phyloP scores from a whole-genome alignment of 768 basidiomycete genomes.

The Psilocybe cubensis region DNA sequence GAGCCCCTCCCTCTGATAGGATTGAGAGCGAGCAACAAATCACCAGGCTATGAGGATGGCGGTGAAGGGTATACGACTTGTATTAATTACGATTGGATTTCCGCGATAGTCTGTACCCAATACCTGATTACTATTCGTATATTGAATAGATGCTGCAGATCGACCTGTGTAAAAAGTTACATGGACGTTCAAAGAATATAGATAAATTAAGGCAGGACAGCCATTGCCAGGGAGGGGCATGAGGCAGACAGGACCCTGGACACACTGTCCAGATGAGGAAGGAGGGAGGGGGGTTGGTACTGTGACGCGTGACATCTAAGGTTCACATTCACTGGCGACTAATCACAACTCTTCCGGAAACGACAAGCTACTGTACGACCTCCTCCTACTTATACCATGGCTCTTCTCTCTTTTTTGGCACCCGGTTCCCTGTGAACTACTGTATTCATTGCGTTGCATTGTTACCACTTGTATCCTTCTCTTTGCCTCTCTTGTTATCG shows the following conservation, averaged over 20 bases:
- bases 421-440: background rate
- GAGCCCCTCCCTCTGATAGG: too few species aligned
- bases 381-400: slow-evolving; percentile 4
- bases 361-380: background rate
- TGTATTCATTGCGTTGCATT: background rate
- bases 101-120: too few species aligned
- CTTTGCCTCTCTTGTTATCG: slow-evolving; percentile 13
- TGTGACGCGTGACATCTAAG: background rate
- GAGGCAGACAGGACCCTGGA: slow-evolving; percentile 2
- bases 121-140: background rate
- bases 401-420: background rate
- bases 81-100: too few species aligned
- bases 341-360: slow-evolving; percentile 1
- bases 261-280: background rate
- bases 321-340: background rate
- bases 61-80: too few species aligned
- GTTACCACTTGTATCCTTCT: slow-evolving; percentile 10
- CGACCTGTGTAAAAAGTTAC: background rate
- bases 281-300: slow-evolving; percentile 1
- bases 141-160: background rate
- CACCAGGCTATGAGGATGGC: too few species aligned
- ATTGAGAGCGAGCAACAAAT: too few species aligned
- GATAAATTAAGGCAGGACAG: background rate
- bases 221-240: background rate
- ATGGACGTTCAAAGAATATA: background rate